These are phyloP conservation scores for Lodderomyces parapsilosis DNA, from an alignment of 1,139 yeast species.

Conservation along the genomic window DNA sequence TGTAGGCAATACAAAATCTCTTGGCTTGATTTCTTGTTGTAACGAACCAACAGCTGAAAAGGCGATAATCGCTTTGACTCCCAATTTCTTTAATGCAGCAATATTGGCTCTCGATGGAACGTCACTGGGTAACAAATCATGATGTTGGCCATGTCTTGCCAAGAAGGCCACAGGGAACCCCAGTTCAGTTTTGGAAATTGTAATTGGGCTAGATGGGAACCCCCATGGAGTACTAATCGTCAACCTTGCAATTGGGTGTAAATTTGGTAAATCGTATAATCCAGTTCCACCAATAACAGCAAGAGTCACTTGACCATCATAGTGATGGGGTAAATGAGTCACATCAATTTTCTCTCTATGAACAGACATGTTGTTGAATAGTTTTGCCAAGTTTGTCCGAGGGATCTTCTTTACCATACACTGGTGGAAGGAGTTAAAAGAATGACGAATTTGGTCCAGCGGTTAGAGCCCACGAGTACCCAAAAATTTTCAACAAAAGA, in stretches of 20 bases:
- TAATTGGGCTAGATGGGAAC: conserved; percentile 88
- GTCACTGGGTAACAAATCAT: conserved; percentile 84
- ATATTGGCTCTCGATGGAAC: conserved; percentile 94
- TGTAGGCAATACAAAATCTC: conserved; percentile 93
- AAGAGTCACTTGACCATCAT: conserved; percentile 53
- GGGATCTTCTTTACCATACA: conserved; percentile 6
- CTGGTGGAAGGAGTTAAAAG: background rate
- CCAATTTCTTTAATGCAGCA: conserved; percentile 86
- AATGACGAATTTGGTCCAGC: background rate
- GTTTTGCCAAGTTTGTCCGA: background rate
- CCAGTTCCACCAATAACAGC: conserved; percentile 99
- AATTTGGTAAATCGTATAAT: conserved; percentile 79
- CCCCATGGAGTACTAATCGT: conserved; percentile 96
- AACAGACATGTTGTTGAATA: conserved; percentile 29
- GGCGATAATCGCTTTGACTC: conserved; percentile 86
- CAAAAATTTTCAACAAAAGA: background rate
- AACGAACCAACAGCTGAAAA: conserved; percentile 96
- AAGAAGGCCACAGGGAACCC: conserved; percentile 92
- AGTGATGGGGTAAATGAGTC: conserved; percentile 37
- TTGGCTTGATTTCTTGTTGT: conserved; percentile 82
- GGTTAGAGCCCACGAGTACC: background rate
- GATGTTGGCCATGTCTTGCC: conserved; percentile 92
- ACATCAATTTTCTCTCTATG: conserved; percentile 33
- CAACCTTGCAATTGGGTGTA: conserved; percentile 81
- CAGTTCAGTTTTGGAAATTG: conserved; percentile 69